Evolutionary conservation across 495 filamentous ascomycete genomes (phyloP).

Genomic region (Talaromyces wortmannii): DNA sequence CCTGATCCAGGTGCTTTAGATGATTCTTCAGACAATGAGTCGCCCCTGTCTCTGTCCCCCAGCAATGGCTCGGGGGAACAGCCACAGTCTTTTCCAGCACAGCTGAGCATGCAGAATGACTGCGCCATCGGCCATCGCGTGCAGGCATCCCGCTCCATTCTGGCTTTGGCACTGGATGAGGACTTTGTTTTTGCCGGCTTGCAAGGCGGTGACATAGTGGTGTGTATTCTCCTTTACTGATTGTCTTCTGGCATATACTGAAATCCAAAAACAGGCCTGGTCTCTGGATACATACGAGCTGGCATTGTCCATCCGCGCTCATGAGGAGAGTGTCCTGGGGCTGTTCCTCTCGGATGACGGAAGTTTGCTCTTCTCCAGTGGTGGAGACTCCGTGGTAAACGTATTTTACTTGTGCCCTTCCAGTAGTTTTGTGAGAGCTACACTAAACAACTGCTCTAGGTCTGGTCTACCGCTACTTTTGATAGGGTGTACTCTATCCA

Average conservation of each 20-base stretch:
- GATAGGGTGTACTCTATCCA: constrained; percentile 80
- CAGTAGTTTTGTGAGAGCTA: background rate
- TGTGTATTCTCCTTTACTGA: constrained; percentile 20
- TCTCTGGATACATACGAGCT: constrained; percentile 79
- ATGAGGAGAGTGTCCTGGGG: constrained; percentile 83
- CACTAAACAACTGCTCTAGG: constrained; percentile 37
- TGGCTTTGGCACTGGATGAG: constrained; percentile 39
- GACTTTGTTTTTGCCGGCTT: constrained; percentile 66
- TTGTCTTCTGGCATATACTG: background rate
- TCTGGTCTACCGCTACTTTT: constrained; percentile 59
- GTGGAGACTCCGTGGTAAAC: constrained; percentile 88
- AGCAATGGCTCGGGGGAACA: background rate
- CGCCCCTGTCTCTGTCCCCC: background rate
- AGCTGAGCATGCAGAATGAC: constrained; percentile 14
- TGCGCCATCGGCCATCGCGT: constrained; percentile 42
- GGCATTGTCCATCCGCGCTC: constrained; percentile 68
- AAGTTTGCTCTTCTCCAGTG: constrained; percentile 81
- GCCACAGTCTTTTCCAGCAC: background rate
- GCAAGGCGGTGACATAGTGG: constrained; percentile 84
- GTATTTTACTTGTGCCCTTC: constrained; percentile 40
- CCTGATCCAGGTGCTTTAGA: background rate
- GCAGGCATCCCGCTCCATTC: constrained; percentile 36
- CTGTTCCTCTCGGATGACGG: constrained; percentile 71
- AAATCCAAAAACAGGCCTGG: constrained; percentile 54
- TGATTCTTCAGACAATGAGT: background rate